Evolutionary conservation across 2,329 filamentous ascomycete genomes (phyloP).

Genomic region (Zymoseptoria crescenta): DNA sequence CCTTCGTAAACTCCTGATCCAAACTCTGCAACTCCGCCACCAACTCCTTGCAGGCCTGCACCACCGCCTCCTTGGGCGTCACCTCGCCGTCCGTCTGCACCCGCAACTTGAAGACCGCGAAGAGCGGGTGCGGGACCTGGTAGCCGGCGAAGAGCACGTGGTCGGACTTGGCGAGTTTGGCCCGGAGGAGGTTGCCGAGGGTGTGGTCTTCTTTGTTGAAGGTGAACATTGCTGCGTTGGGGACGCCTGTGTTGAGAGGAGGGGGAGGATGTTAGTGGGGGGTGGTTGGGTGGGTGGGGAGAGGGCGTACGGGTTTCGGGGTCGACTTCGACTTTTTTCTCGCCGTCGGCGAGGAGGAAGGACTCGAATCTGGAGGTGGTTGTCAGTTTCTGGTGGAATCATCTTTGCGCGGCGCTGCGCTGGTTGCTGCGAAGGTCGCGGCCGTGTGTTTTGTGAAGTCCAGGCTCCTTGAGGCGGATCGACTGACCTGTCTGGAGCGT

Average conservation of each 20-base stretch:
- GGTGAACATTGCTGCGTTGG: slow-evolving; percentile 90
- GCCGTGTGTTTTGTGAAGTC: background rate
- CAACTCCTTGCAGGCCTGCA: slow-evolving; percentile 71
- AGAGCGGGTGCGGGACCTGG: slow-evolving; percentile 51
- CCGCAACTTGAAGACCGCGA: slow-evolving; percentile 55
- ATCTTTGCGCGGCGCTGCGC: slow-evolving; percentile 5
- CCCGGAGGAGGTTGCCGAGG: slow-evolving; percentile 78
- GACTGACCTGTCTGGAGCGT: slow-evolving; percentile 47
- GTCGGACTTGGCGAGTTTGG: slow-evolving; percentile 74
- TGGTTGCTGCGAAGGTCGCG: slow-evolving; percentile 2
- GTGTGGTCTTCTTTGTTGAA: slow-evolving; percentile 81
- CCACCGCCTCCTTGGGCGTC: slow-evolving; percentile 80
- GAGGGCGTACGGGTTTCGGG: slow-evolving; percentile 70
- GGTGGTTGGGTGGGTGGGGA: background rate
- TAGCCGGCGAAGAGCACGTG: slow-evolving; percentile 89
- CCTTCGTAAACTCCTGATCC: slow-evolving; percentile 82
- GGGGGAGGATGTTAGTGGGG: background rate
- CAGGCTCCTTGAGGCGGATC: slow-evolving; percentile 2
- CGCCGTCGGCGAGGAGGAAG: slow-evolving; percentile 76
- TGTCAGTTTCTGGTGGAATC: slow-evolving; percentile 17
- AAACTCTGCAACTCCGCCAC: slow-evolving; percentile 74
- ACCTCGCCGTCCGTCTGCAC: slow-evolving; percentile 86
- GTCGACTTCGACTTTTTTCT: slow-evolving; percentile 89
- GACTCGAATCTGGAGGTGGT: slow-evolving; percentile 68
- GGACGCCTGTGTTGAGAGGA: slow-evolving; percentile 56